Conservation (phyloP, 2,329 filamentous ascomycete genomes). For the Alternaria solani region DNA sequence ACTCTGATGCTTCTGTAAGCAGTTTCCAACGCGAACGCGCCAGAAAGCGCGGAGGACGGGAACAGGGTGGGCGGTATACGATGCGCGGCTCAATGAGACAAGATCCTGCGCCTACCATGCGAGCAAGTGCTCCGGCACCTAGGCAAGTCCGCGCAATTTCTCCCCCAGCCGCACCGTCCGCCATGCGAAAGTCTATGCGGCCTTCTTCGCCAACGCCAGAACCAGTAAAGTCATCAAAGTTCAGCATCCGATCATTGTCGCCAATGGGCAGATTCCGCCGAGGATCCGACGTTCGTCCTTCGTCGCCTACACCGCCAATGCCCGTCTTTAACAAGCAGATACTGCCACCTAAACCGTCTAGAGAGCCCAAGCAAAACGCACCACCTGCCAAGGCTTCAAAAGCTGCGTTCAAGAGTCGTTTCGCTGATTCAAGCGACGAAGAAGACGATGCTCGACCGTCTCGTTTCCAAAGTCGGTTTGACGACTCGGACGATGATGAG, state of each 20-base stretch:
- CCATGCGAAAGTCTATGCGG: constrained; percentile 46
- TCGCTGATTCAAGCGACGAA: constrained; percentile 75
- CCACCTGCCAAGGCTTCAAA: constrained; percentile 26
- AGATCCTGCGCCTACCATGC: constrained; percentile 41
- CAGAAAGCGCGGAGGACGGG: constrained; percentile 50
- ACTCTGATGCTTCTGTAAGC: constrained; percentile 64
- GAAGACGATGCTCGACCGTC: constrained; percentile 47
- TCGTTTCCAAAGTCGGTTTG: constrained; percentile 58
- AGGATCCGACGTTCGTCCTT: constrained; percentile 19
- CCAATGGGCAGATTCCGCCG: constrained; percentile 66
- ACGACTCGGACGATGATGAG: constrained; percentile 62
- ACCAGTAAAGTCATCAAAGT: constrained; percentile 60
- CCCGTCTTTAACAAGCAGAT: constrained; percentile 31
- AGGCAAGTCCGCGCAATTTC: constrained; percentile 54
- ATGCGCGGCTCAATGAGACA: constrained; percentile 79
- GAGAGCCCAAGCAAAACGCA: constrained; percentile 28
- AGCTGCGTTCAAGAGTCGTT: constrained; percentile 57
- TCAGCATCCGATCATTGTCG: constrained; percentile 75
- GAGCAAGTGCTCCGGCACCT: constrained; percentile 44
- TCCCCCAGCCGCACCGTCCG: constrained; percentile 39
- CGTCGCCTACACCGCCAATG: constrained; percentile 28
- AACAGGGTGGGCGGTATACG: constrained; percentile 59
- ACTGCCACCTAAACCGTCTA: constrained; percentile 19
- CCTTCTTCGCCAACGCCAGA: constrained; percentile 39
- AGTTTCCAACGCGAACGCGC: constrained; percentile 78